These are phyloP conservation scores for Puccinia triticina DNA, from an alignment of 1,284 basidiomycete species.

Conservation along the genomic window DNA sequence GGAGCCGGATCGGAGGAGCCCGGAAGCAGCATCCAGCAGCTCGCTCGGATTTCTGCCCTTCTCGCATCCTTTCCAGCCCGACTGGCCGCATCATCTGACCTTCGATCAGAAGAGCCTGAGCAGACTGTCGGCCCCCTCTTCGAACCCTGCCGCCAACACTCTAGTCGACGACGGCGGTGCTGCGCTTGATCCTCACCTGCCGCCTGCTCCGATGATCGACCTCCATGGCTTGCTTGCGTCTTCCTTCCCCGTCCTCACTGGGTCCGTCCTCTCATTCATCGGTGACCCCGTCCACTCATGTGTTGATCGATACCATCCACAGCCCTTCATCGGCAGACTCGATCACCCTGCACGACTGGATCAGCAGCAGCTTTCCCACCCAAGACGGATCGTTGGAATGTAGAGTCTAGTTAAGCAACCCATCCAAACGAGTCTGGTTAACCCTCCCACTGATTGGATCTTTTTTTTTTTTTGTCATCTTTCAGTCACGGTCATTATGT, in stretches of 20 bases:
- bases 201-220: neutral
- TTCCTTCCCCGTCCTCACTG: neutral
- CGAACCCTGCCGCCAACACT: neutral
- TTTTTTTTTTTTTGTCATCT: neutral
- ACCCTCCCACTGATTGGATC: too few species aligned
- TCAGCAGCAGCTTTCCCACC: neutral
- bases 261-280: neutral
- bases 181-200: too few species aligned
- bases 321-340: constrained; percentile 12
- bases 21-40: neutral
- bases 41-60: constrained; percentile 1
- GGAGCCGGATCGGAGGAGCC: neutral
- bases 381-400: neutral
- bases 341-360: neutral
- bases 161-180: neutral
- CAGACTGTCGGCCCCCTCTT: neutral
- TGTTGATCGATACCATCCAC: too few species aligned
- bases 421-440: neutral
- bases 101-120: neutral
- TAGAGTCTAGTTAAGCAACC: constrained; percentile 1
- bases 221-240: neutral
- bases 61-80: neutral
- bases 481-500: constrained; percentile 19
- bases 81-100: constrained; percentile 10
- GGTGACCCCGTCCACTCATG: too few species aligned